Conservation (phyloP, 2,329 filamentous ascomycete genomes). For the Exophiala phaeomuriformis region DNA sequence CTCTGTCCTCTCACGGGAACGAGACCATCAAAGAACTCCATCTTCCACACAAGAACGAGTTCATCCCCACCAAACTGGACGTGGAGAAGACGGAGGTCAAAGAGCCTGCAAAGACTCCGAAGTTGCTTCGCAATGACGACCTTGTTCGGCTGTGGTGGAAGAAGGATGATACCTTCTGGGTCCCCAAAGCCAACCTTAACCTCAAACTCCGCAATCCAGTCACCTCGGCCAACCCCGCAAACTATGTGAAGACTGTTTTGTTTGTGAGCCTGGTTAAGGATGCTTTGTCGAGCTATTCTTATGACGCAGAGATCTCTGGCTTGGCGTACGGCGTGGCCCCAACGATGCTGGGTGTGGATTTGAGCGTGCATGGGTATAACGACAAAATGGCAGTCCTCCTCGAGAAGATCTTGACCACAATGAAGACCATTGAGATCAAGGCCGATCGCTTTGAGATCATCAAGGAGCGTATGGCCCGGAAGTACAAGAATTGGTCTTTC, state of each 20-base stretch:
- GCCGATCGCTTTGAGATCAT: constrained; percentile 86
- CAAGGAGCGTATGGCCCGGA: constrained; percentile 72
- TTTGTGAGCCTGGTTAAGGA: constrained; percentile 84
- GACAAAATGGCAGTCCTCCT: constrained; percentile 88
- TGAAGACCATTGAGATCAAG: constrained; percentile 75
- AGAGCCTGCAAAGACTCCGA: constrained; percentile 65
- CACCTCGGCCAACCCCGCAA: constrained; percentile 70
- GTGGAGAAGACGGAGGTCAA: constrained; percentile 91
- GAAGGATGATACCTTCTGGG: constrained; percentile 98
- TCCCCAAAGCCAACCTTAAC: constrained; percentile 83
- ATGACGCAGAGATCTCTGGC: constrained; percentile 89
- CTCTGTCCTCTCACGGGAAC: constrained; percentile 50
- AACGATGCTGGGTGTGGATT: constrained; percentile 64
- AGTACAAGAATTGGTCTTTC: constrained; percentile 78
- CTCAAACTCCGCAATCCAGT: constrained; percentile 73
- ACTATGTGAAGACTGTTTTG: constrained; percentile 67
- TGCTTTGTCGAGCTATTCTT: constrained; percentile 84
- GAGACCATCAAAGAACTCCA: constrained; percentile 65
- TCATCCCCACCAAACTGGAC: constrained; percentile 85
- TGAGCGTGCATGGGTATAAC: constrained; percentile 85
- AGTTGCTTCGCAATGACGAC: constrained; percentile 76
- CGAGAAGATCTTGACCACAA: constrained; percentile 76
- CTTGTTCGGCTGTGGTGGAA: constrained; percentile 87
- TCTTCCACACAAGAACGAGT: constrained; percentile 87
- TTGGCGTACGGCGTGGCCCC: constrained; percentile 72